Evolutionary conservation across 2,329 filamentous ascomycete genomes (phyloP).

Genomic region (Colletotrichum theobromicola): DNA sequence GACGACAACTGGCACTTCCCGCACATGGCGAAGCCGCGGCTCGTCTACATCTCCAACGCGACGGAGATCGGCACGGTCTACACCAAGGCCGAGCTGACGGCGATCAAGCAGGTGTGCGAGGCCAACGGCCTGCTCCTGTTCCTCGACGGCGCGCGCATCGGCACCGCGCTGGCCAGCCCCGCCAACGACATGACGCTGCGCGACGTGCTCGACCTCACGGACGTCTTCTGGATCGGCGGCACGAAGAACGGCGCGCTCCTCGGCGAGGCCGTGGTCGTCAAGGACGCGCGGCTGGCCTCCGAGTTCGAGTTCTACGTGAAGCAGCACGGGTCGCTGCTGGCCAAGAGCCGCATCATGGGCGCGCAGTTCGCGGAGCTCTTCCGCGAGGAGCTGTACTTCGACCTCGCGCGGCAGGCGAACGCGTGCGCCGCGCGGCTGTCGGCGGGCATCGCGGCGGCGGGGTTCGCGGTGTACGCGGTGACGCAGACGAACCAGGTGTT

Average conservation of each 20-base stretch:
- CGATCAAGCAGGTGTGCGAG: slow-evolving; percentile 47
- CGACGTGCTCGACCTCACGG: slow-evolving; percentile 51
- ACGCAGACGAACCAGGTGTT: slow-evolving; percentile 60
- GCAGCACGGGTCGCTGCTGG: slow-evolving; percentile 54
- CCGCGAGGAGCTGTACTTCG: slow-evolving; percentile 47
- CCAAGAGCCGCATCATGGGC: slow-evolving; percentile 54
- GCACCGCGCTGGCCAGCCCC: slow-evolving; percentile 42
- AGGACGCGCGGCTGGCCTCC: slow-evolving; percentile 41
- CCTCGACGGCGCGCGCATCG: slow-evolving; percentile 53
- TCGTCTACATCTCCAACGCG: slow-evolving; percentile 59
- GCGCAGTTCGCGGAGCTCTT: slow-evolving; percentile 56
- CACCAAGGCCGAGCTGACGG: slow-evolving; percentile 43
- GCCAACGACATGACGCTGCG: slow-evolving; percentile 47
- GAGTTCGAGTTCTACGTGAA: slow-evolving; percentile 58
- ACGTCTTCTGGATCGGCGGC: slow-evolving; percentile 61
- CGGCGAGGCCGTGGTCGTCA: slow-evolving; percentile 56
- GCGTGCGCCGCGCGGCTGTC: slow-evolving; percentile 48
- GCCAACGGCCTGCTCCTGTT: slow-evolving; percentile 45
- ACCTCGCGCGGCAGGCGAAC: slow-evolving; percentile 50
- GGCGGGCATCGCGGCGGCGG: slow-evolving; percentile 42
- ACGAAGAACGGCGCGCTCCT: slow-evolving; percentile 57
- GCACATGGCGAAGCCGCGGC: slow-evolving; percentile 54
- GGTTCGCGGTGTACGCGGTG: slow-evolving; percentile 45
- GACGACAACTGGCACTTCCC: slow-evolving; percentile 56
- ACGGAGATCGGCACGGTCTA: slow-evolving; percentile 57